Evolutionary conservation across 1,139 yeast species (phyloP).

Genomic region (Torulaspora globosa): DNA sequence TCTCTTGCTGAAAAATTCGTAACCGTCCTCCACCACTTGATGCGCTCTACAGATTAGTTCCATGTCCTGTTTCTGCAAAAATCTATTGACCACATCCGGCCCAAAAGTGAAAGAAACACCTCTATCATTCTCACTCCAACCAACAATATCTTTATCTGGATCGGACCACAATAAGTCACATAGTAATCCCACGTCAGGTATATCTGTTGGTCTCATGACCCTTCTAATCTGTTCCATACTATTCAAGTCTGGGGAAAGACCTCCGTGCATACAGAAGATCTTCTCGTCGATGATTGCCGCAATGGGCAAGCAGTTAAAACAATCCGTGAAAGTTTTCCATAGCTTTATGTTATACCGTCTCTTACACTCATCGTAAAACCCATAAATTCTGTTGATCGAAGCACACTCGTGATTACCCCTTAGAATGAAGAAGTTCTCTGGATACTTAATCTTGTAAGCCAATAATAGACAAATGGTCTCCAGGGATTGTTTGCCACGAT

Average conservation of each 20-base stretch:
- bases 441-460: slow-evolving; percentile 95
- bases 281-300: slow-evolving; percentile 97
- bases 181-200: slow-evolving; percentile 92
- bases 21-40: slow-evolving; percentile 98
- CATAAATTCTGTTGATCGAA: slow-evolving; percentile 92
- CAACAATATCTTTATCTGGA: slow-evolving; percentile 95
- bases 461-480: slow-evolving; percentile 89
- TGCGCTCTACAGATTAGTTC: slow-evolving; percentile 97
- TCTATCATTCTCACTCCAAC: slow-evolving; percentile 98
- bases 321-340: slow-evolving; percentile 97
- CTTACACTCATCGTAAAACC: slow-evolving; percentile 95
- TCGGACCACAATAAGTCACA: slow-evolving; percentile 98
- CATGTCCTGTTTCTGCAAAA: slow-evolving; percentile 93
- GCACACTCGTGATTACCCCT: slow-evolving; percentile 99
- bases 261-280: slow-evolving; percentile 98
- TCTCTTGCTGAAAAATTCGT: slow-evolving; percentile 92
- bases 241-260: slow-evolving; percentile 92
- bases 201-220: slow-evolving; percentile 98
- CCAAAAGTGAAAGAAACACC: slow-evolving; percentile 98
- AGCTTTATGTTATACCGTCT: slow-evolving; percentile 95
- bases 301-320: slow-evolving; percentile 96
- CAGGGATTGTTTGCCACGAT: slow-evolving; percentile 94
- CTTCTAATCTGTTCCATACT: slow-evolving; percentile 97
- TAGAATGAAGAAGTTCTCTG: slow-evolving; percentile 90
- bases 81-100: slow-evolving; percentile 92